Conservation (phyloP, 2,329 filamentous ascomycete species). For the Exophiala bonariae region DNA sequence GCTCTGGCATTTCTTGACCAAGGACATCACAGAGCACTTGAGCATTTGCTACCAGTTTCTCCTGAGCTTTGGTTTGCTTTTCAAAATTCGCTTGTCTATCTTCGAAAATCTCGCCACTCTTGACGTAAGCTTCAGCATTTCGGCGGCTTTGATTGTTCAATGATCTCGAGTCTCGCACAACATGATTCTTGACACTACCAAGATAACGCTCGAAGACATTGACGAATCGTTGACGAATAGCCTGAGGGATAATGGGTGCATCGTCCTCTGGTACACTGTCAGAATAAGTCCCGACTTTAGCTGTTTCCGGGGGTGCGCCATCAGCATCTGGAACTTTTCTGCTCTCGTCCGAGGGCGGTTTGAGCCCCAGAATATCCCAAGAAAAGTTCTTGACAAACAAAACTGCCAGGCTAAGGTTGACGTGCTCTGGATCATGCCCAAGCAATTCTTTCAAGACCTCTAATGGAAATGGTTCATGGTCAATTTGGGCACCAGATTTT, state of each 20-base stretch:
- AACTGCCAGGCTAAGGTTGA: slow-evolving; percentile 86
- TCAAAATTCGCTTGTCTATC: slow-evolving; percentile 95
- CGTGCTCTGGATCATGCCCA: slow-evolving; percentile 88
- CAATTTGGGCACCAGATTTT: slow-evolving; percentile 60
- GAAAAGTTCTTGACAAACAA: slow-evolving; percentile 94
- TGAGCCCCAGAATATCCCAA: slow-evolving; percentile 90
- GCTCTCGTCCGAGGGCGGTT: slow-evolving; percentile 68
- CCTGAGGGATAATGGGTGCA: slow-evolving; percentile 70
- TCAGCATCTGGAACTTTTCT: slow-evolving; percentile 83
- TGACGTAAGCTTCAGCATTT: slow-evolving; percentile 97
- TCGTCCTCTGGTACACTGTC: slow-evolving; percentile 53
- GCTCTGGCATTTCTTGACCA: slow-evolving; percentile 87
- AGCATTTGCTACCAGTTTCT: slow-evolving; percentile 84
- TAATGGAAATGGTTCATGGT: slow-evolving; percentile 88
- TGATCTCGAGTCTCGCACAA: slow-evolving; percentile 88
- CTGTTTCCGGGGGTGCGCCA: slow-evolving; percentile 58
- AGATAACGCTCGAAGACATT: slow-evolving; percentile 86
- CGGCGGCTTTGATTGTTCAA: slow-evolving; percentile 83
- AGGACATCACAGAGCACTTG: slow-evolving; percentile 88
- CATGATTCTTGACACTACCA: slow-evolving; percentile 85
- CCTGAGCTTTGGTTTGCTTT: slow-evolving; percentile 87
- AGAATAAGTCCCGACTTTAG: slow-evolving; percentile 52
- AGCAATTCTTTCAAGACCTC: slow-evolving; percentile 97
- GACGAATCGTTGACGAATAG: slow-evolving; percentile 81
- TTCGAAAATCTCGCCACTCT: slow-evolving; percentile 97